Evolutionary conservation across 176 grass and related monocot species (phyloP).

Genomic region (Puccinellia tenuiflora): DNA sequence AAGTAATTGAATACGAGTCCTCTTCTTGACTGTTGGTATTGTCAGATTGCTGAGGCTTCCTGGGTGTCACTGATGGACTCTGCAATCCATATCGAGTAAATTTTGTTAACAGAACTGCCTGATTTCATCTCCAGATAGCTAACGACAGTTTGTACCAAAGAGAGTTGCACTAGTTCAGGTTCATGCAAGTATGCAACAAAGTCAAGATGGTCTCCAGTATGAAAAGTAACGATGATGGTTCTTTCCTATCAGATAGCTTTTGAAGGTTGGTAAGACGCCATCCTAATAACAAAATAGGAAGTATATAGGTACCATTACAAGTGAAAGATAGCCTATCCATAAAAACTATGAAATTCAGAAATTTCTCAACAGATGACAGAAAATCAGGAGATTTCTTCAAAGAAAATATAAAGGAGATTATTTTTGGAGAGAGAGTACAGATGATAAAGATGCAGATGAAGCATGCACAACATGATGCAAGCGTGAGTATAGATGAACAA

Average conservation of each 20-base stretch:
- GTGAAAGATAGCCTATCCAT: not conserved
- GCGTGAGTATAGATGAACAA: not conserved
- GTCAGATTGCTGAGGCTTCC: slow-evolving; percentile 55
- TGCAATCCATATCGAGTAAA: slow-evolving; percentile 26
- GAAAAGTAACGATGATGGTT: not conserved
- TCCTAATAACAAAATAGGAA: not conserved
- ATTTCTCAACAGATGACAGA: not conserved
- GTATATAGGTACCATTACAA: not conserved
- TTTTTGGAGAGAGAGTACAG: not conserved
- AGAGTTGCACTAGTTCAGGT: not conserved
- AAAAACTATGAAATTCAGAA: not conserved
- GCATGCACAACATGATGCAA: slow-evolving; percentile 9
- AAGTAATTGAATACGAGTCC: slow-evolving; percentile 58
- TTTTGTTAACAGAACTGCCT: slow-evolving; percentile 9
- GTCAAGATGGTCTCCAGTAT: not conserved
- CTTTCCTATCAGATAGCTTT: not conserved
- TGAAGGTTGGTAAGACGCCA: not conserved
- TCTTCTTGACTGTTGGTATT: slow-evolving; percentile 62
- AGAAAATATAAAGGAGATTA: not conserved
- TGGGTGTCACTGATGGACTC: slow-evolving; percentile 42
- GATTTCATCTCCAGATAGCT: slow-evolving; percentile 7
- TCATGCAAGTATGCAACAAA: not conserved
- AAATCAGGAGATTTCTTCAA: not conserved
- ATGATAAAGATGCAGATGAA: not conserved
- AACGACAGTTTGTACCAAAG: not conserved